Conservation (phyloP, 2,329 filamentous ascomycete genomes). For the Colletotrichum liaoningense region DNA sequence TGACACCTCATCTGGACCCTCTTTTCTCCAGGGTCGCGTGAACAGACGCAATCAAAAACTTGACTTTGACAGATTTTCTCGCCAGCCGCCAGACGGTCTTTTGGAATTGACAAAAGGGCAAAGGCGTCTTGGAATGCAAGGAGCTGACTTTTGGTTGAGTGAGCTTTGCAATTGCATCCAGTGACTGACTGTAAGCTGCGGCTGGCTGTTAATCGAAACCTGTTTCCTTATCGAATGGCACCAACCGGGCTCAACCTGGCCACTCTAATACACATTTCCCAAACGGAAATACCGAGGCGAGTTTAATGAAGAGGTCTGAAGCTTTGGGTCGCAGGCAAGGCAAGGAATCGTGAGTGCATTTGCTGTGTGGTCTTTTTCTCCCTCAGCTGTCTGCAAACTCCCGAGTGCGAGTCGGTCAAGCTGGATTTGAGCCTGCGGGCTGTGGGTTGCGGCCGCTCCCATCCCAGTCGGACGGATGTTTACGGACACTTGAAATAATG, state of each 20-base stretch:
- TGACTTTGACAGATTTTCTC: neutral
- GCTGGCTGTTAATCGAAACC: neutral
- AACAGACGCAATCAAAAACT: neutral
- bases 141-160: neutral
- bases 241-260: neutral
- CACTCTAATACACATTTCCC: neutral
- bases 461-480: neutral
- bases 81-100: neutral
- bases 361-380: neutral
- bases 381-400: neutral
- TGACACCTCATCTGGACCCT: neutral
- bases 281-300: neutral
- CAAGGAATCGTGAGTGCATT: conserved; percentile 1
- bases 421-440: neutral
- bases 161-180: neutral
- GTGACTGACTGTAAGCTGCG: neutral
- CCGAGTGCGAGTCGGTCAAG: conserved; percentile 13
- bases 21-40: neutral
- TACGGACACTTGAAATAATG: neutral
- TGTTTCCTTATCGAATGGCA: neutral
- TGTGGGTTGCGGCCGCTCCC: neutral
- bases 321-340: conserved; percentile 8
- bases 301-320: neutral
- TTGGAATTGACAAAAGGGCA: neutral
- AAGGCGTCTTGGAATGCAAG: neutral